Evolutionary conservation across 257 asterid species (phyloP), one percentile per base, ranked within the genome.

Genomic region (Echium plantagineum): DNA sequence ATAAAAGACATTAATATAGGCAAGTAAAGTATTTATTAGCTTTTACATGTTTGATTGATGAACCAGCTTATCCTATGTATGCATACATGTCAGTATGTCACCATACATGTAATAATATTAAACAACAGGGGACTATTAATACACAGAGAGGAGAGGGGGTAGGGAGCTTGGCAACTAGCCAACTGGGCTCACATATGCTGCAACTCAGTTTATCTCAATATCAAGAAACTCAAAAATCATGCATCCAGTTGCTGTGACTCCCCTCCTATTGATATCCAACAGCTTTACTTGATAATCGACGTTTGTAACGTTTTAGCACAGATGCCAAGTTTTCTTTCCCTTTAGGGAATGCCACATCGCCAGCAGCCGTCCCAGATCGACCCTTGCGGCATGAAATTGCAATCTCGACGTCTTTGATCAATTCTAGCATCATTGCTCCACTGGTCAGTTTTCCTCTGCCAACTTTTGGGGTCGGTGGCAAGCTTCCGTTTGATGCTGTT

Each of bases 331-430:
- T 93, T 32, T 78, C 90, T 73, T 93, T 93, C 20, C 99, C 97
- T 76, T 24, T 24, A 24, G 96, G 99, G 54, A 89, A 93, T 32
- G 97, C 99, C n/a, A 93, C 97, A 9, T 89, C 97, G 17, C 99
- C 26, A 1, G 26, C 26, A 24, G 99, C 97, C 24, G 99, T 93
- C 49, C 99, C 99, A 16, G 94, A 73, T 67, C 99, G 75, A 24
- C 99, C 99, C 80, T 93, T 93, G 10, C 99, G 82, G 66, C 83
- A 80, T 18, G 96, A 84, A 32, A 93, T 84, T 6, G 97, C 96
- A 0, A 64, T 69, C 65, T 93, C 99, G 9, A 86, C 87, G 18
- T 89, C 97, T 71, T 84, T 93, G 66, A 80, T 69, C 21, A 80
- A 68, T 31, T 93, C 99, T 28, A 93, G 66, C 26, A 93, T 78